A percentile compares a stretch with the other conserved stretches of the same genome.
phyloP scores from a whole-genome alignment of 2,329 filamentous ascomycete species.

The Penicillium sp. region DNA sequence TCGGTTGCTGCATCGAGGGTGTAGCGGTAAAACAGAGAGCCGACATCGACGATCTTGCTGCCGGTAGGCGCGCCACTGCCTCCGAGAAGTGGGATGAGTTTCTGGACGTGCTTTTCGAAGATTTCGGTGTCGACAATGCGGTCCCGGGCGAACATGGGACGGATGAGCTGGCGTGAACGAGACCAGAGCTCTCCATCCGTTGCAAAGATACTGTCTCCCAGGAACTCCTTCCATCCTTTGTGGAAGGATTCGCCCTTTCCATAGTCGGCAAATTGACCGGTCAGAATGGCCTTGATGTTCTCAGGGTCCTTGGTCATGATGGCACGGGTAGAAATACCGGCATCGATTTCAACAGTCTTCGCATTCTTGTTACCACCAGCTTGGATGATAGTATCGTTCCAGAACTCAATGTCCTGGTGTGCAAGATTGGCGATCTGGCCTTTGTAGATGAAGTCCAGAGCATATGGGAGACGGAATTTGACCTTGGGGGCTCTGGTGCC shows the following conservation, averaged over 20 bases:
- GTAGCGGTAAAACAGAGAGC: conserved; percentile 77
- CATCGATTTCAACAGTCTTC: conserved; percentile 34
- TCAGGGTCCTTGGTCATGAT: conserved; percentile 81
- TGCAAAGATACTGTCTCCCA: conserved; percentile 82
- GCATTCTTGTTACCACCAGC: conserved; percentile 25
- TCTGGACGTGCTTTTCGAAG: conserved; percentile 78
- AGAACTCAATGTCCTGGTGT: conserved; percentile 64
- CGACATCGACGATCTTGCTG: conserved; percentile 64
- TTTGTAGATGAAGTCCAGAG: conserved; percentile 65
- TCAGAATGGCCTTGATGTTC: conserved; percentile 89
- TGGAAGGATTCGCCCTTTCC: conserved; percentile 79
- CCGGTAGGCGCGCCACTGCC: conserved; percentile 38
- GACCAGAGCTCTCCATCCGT: conserved; percentile 83
- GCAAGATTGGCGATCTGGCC: conserved; percentile 55
- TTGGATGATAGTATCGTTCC: conserved; percentile 55
- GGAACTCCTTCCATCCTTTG: conserved; percentile 72
- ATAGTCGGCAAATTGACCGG: conserved; percentile 81
- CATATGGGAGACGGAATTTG: conserved; percentile 38
- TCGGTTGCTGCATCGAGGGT: conserved; percentile 84
- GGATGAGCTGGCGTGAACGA: conserved; percentile 76
- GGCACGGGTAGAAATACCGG: conserved; percentile 50
- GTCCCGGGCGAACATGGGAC: conserved; percentile 85
- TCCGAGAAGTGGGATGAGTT: conserved; percentile 69
- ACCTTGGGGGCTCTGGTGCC: conserved; percentile 39
- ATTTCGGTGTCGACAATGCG: conserved; percentile 79